These are phyloP conservation scores for Thecaphora thlaspeos DNA, from an alignment of 1,284 basidiomycete genomes.

Conservation along the genomic window DNA sequence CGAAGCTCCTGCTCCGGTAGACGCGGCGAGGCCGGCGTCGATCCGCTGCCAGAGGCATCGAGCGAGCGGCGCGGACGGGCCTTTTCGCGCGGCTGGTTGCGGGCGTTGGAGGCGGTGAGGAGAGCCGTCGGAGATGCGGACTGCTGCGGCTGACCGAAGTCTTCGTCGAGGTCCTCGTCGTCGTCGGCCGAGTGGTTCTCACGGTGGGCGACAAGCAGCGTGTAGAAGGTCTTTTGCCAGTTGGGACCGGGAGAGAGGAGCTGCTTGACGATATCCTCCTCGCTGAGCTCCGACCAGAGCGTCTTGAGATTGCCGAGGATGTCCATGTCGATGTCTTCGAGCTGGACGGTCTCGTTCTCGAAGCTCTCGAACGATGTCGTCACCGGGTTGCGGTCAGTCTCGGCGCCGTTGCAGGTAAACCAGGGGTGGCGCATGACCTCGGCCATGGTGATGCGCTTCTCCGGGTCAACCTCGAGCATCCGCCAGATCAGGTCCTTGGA, in stretches of 20 bases:
- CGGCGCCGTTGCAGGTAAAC: slow-evolving; percentile 68
- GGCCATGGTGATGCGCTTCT: slow-evolving; percentile 79
- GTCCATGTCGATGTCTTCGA: slow-evolving; percentile 71
- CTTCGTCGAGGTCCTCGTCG: slow-evolving; percentile 48
- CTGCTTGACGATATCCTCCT: slow-evolving; percentile 41
- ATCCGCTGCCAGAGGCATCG: slow-evolving; percentile 13
- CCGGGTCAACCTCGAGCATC: slow-evolving; percentile 85
- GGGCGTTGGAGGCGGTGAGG: slow-evolving; percentile 12
- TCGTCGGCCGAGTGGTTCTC: slow-evolving; percentile 54
- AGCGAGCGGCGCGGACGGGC: slow-evolving; percentile 25
- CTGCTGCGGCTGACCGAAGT: slow-evolving; percentile 20
- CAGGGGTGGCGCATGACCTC: slow-evolving; percentile 87
- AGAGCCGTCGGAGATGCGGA: slow-evolving; percentile 18
- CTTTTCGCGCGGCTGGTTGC: slow-evolving; percentile 19
- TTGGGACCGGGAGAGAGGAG: slow-evolving; percentile 40
- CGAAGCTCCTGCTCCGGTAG: slow-evolving; percentile 1
- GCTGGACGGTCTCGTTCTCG: slow-evolving; percentile 58
- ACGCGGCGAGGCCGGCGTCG: slow-evolving; percentile 19
- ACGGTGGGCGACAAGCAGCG: slow-evolving; percentile 50
- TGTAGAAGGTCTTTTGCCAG: slow-evolving; percentile 58
- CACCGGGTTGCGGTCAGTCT: slow-evolving; percentile 49
- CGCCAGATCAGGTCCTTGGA: slow-evolving; percentile 79
- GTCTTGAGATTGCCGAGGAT: slow-evolving; percentile 87
- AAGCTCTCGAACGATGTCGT: slow-evolving; percentile 38
- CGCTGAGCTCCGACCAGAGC: slow-evolving; percentile 67